Conservation (phyloP, 495 filamentous ascomycete genomes). For the Hypoxylon lienhwacheense region DNA sequence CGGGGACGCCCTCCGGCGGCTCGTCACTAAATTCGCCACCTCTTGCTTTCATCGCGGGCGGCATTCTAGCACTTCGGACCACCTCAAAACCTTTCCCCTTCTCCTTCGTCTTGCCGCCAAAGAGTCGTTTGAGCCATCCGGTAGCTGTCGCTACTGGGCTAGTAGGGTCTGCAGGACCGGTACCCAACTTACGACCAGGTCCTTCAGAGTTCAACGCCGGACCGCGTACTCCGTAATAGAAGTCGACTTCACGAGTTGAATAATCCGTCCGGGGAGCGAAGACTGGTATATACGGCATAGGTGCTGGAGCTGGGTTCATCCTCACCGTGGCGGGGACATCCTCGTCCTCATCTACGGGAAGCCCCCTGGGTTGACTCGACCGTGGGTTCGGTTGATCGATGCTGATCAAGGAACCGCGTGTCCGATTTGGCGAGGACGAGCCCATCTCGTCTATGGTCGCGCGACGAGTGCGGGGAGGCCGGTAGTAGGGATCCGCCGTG, state of each 20-base stretch:
- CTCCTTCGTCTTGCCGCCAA: conserved; percentile 82
- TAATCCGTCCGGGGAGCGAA: conserved; percentile 71
- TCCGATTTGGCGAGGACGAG: conserved; percentile 44
- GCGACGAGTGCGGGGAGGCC: conserved; percentile 72
- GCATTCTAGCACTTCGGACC: conserved; percentile 79
- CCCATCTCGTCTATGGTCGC: conserved; percentile 56
- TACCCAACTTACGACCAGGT: conserved; percentile 81
- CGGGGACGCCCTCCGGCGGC: conserved; percentile 58
- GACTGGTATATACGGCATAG: conserved; percentile 38
- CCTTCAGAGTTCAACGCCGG: conserved; percentile 80
- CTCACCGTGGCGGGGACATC: conserved; percentile 47
- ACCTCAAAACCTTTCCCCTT: conserved; percentile 96
- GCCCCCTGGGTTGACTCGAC: conserved; percentile 40
- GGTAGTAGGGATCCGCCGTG: conserved; percentile 75
- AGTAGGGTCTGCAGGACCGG: conserved; percentile 92
- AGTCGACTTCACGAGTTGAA: conserved; percentile 88
- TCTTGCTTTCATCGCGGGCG: conserved; percentile 56
- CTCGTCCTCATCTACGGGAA: conserved; percentile 40
- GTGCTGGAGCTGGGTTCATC: conserved; percentile 36
- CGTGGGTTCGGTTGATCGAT: conserved; percentile 56
- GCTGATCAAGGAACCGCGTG: conserved; percentile 52
- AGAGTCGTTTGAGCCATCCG: conserved; percentile 79
- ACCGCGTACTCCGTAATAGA: conserved; percentile 89
- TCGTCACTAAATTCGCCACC: conserved; percentile 59
- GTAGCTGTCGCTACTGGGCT: conserved; percentile 83